phyloP scores from a whole-genome alignment of 2,329 filamentous ascomycete species.

The Lizonia empirigonia region DNA sequence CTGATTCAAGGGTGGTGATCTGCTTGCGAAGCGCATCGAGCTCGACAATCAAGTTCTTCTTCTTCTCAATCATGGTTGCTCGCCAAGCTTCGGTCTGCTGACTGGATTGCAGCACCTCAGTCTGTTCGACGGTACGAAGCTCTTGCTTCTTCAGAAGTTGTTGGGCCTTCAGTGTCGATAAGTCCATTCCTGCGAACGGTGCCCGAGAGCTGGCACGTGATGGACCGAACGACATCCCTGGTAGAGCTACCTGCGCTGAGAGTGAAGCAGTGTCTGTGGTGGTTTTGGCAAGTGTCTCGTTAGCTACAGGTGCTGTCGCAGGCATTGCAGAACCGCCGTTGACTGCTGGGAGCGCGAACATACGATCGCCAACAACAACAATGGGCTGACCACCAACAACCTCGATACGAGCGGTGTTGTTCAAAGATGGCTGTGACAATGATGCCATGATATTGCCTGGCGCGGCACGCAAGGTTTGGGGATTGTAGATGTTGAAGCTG shows the following conservation, averaged over 20 bases:
- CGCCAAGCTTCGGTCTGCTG: constrained; percentile 44
- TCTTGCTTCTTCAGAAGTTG: constrained; percentile 42
- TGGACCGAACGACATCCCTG: constrained; percentile 18
- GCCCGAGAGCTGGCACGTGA: constrained; percentile 27
- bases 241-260: constrained; percentile 18
- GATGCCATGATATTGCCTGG: constrained; percentile 32
- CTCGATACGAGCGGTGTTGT: constrained; percentile 34
- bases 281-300: constrained; percentile 26
- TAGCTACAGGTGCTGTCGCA: constrained; percentile 9
- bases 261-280: constrained; percentile 15
- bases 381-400: constrained; percentile 41
- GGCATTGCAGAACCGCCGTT: constrained; percentile 22
- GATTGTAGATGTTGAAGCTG: constrained; percentile 38
- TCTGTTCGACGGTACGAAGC: constrained; percentile 45
- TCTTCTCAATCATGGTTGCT: constrained; percentile 42
- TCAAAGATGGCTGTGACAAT: constrained; percentile 29
- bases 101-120: constrained; percentile 42
- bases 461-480: constrained; percentile 29
- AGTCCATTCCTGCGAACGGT: constrained; percentile 31
- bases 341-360: constrained; percentile 41
- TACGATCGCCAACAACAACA: constrained; percentile 38
- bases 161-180: constrained; percentile 35
- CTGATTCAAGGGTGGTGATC: constrained; percentile 36
- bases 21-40: constrained; percentile 45
- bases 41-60: constrained; percentile 44